A percentile compares a stretch with the other conserved stretches of the same genome.
Conservation (phyloP, 2,329 filamentous ascomycete species). For the Monosporascus ibericus region DNA sequence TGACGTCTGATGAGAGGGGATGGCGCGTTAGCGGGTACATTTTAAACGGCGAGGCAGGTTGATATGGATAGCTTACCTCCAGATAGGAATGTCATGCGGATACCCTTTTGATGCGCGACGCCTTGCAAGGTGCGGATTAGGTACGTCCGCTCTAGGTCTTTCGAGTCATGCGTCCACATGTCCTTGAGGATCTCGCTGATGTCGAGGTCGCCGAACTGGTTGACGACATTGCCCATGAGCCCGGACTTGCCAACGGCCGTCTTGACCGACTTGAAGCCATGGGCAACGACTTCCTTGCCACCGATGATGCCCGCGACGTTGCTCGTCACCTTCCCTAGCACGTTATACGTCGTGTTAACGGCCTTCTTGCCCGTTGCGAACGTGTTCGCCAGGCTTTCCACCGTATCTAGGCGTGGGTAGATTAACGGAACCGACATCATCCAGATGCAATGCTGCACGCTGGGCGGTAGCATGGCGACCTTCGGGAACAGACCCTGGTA, state of each 20-base stretch:
- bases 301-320: conserved; percentile 94
- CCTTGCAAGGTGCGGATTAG: conserved; percentile 92
- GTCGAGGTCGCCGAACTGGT: conserved; percentile 94
- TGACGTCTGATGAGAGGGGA: conserved; percentile 55
- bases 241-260: conserved; percentile 93
- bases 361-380: conserved; percentile 94
- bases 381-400: conserved; percentile 86
- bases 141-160: conserved; percentile 95
- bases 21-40: not conserved
- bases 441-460: conserved; percentile 94
- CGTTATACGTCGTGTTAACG: conserved; percentile 92
- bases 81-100: conserved; percentile 95
- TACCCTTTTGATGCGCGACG: conserved; percentile 88
- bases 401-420: conserved; percentile 85
- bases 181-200: conserved; percentile 91
- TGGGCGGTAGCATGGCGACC: conserved; percentile 80
- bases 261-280: conserved; percentile 92
- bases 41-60: not conserved
- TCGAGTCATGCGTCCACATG: conserved; percentile 97
- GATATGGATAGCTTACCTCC: conserved; percentile 51
- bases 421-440: conserved; percentile 88
- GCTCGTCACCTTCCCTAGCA: conserved; percentile 90
- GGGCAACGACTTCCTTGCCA: conserved; percentile 85
- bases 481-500: conserved; percentile 98
- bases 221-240: conserved; percentile 91